These are phyloP conservation scores for Stemphylium beticola DNA, from an alignment of 2,329 filamentous ascomycete genomes.

Conservation along the genomic window DNA sequence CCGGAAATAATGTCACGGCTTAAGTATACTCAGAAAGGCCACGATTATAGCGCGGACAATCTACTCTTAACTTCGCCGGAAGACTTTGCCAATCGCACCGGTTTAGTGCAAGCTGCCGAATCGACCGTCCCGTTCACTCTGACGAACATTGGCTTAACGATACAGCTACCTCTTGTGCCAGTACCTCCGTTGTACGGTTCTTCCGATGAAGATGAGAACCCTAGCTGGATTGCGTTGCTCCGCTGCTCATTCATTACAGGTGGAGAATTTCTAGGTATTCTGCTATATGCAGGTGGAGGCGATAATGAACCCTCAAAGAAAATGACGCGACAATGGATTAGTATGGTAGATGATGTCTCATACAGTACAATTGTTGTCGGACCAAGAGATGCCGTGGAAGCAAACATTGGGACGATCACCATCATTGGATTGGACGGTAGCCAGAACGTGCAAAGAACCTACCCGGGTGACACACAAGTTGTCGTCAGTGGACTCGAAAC, in stretches of 20 bases:
- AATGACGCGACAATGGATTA: background rate
- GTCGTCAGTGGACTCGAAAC: no score
- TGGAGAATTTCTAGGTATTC: background rate
- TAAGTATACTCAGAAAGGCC: no score
- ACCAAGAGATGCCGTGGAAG: background rate
- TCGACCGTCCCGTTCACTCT: background rate
- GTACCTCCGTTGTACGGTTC: background rate
- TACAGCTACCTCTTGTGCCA: background rate
- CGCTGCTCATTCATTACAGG: background rate
- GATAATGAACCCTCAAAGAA: rapidly evolving
- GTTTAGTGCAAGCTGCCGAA: background rate
- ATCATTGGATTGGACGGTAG: background rate
- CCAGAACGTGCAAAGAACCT: background rate
- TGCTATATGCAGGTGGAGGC: background rate
- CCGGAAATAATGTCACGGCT: no score
- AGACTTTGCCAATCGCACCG: background rate
- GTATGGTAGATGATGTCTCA: background rate
- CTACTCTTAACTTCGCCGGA: background rate
- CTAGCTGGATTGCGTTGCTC: background rate
- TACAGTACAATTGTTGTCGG: background rate
- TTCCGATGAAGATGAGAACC: no score
- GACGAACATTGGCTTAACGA: background rate
- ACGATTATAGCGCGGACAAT: background rate
- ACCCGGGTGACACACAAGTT: no score
- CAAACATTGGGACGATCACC: background rate